These are phyloP conservation scores for Fagopyrum esculentum DNA, from an alignment of 148 eudicot genomes.

Conservation along the genomic window DNA sequence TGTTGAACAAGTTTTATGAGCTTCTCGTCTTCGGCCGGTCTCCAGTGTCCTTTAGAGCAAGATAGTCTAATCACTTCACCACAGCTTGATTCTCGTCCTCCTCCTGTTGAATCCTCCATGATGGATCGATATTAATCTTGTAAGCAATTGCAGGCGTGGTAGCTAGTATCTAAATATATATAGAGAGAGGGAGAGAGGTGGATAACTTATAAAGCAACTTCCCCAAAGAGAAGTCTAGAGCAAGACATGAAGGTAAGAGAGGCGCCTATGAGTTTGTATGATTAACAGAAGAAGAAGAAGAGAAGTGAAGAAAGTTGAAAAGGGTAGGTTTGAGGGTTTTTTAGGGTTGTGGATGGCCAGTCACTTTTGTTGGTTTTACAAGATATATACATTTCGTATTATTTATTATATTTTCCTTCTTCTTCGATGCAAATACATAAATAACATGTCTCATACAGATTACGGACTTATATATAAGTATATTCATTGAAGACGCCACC, in stretches of 20 bases:
- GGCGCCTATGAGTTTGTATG: slow-evolving; percentile 6
- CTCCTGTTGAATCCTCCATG: slow-evolving; percentile 41
- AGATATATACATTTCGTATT: slow-evolving; percentile 29
- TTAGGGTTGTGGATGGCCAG: slow-evolving; percentile 81
- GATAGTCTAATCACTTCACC: slow-evolving; percentile 11
- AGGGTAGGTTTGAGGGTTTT: slow-evolving; percentile 35
- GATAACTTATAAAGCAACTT: not conserved
- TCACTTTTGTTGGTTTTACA: slow-evolving; percentile 91
- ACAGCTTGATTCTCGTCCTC: slow-evolving; percentile 39
- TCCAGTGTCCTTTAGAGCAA: slow-evolving; percentile 94
- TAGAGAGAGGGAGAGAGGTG: not conserved
- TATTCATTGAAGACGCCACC: not conserved
- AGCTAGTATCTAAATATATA: not conserved
- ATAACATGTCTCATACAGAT: no score
- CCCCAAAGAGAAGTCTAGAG: slow-evolving; percentile 18
- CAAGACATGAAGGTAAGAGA: slow-evolving; percentile 21
- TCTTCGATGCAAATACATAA: not conserved
- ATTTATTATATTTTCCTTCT: not conserved
- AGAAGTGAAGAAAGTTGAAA: slow-evolving; percentile 20
- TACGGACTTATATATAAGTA: no score
- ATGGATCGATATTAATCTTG: not conserved
- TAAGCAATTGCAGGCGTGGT: not conserved
- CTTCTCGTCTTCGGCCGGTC: slow-evolving; percentile 90
- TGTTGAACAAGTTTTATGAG: slow-evolving; percentile 75
- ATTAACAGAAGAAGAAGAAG: slow-evolving; percentile 32